phyloP scores from a whole-genome alignment of 2,329 filamentous ascomycete species.

The Fusarium burgessii region DNA sequence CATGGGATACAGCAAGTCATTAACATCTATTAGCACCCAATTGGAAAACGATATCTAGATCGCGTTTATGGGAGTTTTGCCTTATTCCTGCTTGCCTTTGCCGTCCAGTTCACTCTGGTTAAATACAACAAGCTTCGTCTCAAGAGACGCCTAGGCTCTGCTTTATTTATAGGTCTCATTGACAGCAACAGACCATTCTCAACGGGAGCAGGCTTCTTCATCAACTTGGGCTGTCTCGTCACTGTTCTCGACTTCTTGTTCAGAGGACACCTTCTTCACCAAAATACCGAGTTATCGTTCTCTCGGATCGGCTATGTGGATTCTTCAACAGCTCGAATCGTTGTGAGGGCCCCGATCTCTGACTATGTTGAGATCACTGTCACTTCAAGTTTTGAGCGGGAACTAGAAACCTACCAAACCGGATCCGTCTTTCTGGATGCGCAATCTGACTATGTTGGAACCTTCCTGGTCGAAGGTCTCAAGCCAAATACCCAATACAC shows the following conservation, averaged over 20 bases:
- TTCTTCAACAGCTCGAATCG: not conserved
- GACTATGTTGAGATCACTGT: not conserved
- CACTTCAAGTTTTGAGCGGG: accelerated
- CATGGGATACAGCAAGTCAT: accelerated
- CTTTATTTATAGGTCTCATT: not conserved
- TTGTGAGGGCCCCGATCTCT: not conserved
- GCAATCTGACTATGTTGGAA: not conserved
- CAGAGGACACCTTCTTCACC: not conserved
- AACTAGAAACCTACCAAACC: accelerated
- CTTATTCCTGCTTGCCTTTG: not conserved
- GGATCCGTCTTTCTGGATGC: accelerated
- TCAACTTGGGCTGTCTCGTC: not conserved
- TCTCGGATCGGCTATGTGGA: not conserved
- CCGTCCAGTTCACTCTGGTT: not conserved
- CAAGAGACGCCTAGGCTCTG: not conserved
- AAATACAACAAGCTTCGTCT: not conserved
- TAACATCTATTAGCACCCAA: not conserved
- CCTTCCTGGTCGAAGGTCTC: not conserved
- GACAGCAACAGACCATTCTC: not conserved
- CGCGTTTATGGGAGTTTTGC: not conserved
- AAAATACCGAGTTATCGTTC: not conserved
- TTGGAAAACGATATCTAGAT: not conserved
- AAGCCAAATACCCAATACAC: not conserved
- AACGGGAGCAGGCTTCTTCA: not conserved
- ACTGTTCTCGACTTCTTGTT: not conserved